These are phyloP conservation scores for Aspergillus tubingensis DNA, from an alignment of 2,329 filamentous ascomycete genomes.

Conservation along the genomic window DNA sequence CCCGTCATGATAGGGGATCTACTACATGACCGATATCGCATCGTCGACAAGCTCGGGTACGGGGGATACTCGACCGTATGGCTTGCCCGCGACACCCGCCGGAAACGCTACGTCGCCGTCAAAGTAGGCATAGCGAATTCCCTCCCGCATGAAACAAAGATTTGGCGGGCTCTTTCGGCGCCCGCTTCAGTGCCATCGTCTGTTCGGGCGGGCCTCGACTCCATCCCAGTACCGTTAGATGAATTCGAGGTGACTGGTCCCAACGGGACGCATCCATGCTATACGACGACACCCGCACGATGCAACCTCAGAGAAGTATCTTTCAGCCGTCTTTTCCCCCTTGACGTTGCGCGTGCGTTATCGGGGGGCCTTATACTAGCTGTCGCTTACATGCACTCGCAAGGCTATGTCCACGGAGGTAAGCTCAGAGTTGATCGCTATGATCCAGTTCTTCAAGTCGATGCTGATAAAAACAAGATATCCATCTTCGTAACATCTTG, in stretches of 20 bases:
- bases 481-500: slow-evolving; percentile 33
- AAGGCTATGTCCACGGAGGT: slow-evolving; percentile 34
- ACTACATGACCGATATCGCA: slow-evolving; percentile 33
- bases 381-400: slow-evolving; percentile 28
- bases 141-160: slow-evolving; percentile 15
- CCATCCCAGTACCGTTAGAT: slow-evolving; percentile 20
- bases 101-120: slow-evolving; percentile 30
- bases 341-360: slow-evolving; percentile 31
- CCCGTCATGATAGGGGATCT: slow-evolving; percentile 33
- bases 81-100: slow-evolving; percentile 38
- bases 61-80: slow-evolving; percentile 47
- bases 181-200: not conserved
- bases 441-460: not conserved
- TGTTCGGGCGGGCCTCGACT: not conserved
- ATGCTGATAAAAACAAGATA: slow-evolving; percentile 21
- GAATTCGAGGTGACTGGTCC: slow-evolving; percentile 29
- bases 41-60: slow-evolving; percentile 47
- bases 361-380: slow-evolving; percentile 23
- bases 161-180: slow-evolving; percentile 10
- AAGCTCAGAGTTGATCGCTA: not conserved
- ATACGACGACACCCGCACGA: slow-evolving; percentile 25
- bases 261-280: slow-evolving; percentile 30
- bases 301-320: slow-evolving; percentile 32
- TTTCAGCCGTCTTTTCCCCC: slow-evolving; percentile 27
- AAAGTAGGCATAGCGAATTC: slow-evolving; percentile 26